Conservation (phyloP, 345 rosid species). For the Cardamine occulta region DNA sequence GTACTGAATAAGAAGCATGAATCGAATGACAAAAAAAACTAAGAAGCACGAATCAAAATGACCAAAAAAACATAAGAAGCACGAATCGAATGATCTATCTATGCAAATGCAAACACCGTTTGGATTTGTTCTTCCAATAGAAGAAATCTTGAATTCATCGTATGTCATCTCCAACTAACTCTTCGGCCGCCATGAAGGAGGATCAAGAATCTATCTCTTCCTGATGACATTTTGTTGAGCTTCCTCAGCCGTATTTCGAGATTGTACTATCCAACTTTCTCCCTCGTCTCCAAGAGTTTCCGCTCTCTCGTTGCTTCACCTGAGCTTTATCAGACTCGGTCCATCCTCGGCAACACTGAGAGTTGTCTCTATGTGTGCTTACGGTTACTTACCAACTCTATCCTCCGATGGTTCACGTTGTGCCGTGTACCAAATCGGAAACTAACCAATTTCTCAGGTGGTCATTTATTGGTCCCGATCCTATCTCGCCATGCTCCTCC, state of each 20-base stretch:
- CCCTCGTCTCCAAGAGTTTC: slow-evolving; percentile 61
- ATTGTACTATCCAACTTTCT: slow-evolving; percentile 58
- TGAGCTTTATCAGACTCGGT: slow-evolving; percentile 57
- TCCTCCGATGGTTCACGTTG: slow-evolving; percentile 54
- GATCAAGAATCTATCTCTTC: slow-evolving; percentile 41
- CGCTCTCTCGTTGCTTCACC: slow-evolving; percentile 58
- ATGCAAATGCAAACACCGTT: neutral
- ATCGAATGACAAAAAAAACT: too few species aligned
- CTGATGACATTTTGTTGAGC: slow-evolving; percentile 66
- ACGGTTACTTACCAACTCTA: slow-evolving; percentile 45
- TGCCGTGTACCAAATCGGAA: slow-evolving; percentile 2
- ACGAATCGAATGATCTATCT: neutral
- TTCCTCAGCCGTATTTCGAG: slow-evolving; percentile 63
- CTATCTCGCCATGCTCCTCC: slow-evolving; percentile 35
- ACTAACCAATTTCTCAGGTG: neutral
- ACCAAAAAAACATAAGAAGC: too few species aligned
- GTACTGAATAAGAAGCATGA: neutral
- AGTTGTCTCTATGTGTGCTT: slow-evolving; percentile 62
- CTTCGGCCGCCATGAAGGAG: neutral
- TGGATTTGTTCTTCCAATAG: neutral
- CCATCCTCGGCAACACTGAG: slow-evolving; percentile 36
- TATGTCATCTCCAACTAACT: neutral
- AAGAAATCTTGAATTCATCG: neutral
- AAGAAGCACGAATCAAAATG: neutral
- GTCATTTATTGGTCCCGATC: slow-evolving; percentile 30